Conservation (phyloP, 2,329 filamentous ascomycete genomes). For the Penicillium sp. region DNA sequence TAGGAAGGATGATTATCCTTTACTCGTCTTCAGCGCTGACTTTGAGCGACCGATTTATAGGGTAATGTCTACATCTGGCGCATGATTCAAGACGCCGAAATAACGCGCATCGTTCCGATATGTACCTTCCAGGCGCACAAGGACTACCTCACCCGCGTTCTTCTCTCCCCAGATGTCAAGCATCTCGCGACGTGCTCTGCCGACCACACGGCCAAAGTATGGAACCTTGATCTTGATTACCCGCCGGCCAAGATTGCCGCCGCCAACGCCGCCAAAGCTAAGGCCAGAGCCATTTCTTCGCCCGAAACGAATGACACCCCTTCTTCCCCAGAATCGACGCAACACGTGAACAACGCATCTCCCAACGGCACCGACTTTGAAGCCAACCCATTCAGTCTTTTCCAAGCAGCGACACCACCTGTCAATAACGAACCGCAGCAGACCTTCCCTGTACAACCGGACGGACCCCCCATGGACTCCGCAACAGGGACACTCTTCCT, state of each 20-base stretch:
- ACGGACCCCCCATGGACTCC: constrained; percentile 36
- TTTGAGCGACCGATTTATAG: constrained; percentile 38
- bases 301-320: no score
- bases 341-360: no score
- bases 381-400: constrained; percentile 15
- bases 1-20: no score
- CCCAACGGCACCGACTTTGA: no score
- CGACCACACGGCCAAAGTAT: constrained; percentile 91
- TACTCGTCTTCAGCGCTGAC: no score
- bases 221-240: constrained; percentile 71
- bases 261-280: no score
- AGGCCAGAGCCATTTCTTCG: no score
- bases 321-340: no score
- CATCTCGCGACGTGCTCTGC: constrained; percentile 89
- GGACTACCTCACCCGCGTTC: constrained; percentile 83
- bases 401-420: no score
- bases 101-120: constrained; percentile 74
- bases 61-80: constrained; percentile 97
- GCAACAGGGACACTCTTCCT: constrained; percentile 56
- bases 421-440: no score
- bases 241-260: constrained; percentile 34
- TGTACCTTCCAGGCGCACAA: constrained; percentile 85
- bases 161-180: constrained; percentile 86
- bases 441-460: constrained; percentile 30
- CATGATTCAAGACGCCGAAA: constrained; percentile 71